Evolutionary conservation across 768 basidiomycete species (phyloP).

Genomic region (Tulasnella sp.): DNA sequence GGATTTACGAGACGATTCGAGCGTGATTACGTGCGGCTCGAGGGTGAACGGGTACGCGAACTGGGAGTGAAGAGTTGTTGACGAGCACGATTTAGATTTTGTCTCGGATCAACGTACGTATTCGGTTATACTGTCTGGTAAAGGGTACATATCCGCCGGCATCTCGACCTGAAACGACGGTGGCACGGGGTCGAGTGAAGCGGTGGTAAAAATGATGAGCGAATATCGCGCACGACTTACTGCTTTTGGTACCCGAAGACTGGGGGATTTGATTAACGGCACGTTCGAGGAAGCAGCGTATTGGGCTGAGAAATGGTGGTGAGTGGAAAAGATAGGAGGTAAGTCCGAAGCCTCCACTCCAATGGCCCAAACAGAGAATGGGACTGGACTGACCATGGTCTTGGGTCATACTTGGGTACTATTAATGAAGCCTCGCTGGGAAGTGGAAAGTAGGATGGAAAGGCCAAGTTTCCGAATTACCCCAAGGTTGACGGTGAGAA

Average conservation of each 20-base stretch:
- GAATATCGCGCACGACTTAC: constrained; percentile 29
- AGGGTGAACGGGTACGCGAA: constrained; percentile 95
- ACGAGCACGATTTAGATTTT: too few species aligned
- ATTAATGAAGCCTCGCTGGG: too few species aligned
- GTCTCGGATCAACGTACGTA: constrained; percentile 56
- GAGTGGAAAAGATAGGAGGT: neutral
- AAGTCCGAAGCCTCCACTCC: too few species aligned
- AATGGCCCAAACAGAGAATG: neutral
- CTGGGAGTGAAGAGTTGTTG: too few species aligned
- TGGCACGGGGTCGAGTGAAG: neutral
- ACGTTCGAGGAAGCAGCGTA: constrained; percentile 66
- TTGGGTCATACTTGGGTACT: neutral
- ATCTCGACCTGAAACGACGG: constrained; percentile 50
- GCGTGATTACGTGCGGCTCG: constrained; percentile 68
- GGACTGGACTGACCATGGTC: constrained; percentile 6
- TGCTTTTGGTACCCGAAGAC: constrained; percentile 70
- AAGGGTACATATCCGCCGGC: constrained; percentile 86
- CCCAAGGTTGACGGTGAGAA: neutral
- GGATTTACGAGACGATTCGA: constrained; percentile 59
- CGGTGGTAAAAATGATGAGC: constrained; percentile 18
- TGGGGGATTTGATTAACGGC: constrained; percentile 87
- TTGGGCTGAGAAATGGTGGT: constrained; percentile 35
- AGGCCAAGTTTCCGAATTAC: too few species aligned
- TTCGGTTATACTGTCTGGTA: constrained; percentile 79
- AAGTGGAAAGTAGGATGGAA: too few species aligned